These are phyloP conservation scores for Myochromella boudieri DNA, from an alignment of 768 basidiomycete genomes.

Conservation along the genomic window DNA sequence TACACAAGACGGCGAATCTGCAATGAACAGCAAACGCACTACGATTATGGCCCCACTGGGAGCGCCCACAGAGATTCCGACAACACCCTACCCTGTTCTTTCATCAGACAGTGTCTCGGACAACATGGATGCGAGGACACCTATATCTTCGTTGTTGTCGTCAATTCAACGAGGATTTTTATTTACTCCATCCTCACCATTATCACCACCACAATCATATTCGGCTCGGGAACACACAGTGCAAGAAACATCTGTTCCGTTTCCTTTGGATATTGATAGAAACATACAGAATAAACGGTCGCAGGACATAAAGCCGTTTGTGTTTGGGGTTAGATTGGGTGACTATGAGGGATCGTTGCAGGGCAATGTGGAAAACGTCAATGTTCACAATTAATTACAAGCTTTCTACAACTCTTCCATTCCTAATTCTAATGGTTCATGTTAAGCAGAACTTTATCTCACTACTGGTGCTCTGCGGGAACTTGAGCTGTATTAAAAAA, in stretches of 20 bases:
- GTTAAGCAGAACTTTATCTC: no score
- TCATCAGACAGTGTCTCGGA: constrained; percentile 3
- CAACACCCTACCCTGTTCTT: constrained; percentile 9
- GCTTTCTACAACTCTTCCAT: no score
- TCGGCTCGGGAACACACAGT: constrained; percentile 8
- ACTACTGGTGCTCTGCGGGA: background rate
- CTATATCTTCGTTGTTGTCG: constrained; percentile 62
- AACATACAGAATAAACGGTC: constrained; percentile 7
- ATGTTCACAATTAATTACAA: constrained; percentile 16
- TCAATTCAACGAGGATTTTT: constrained; percentile 70
- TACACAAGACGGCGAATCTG: background rate
- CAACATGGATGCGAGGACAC: no score
- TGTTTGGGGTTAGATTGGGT: constrained; percentile 14
- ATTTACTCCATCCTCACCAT: constrained; percentile 60
- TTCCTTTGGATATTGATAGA: constrained; percentile 12
- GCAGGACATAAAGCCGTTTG: constrained; percentile 10
- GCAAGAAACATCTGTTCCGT: constrained; percentile 16
- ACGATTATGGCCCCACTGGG: no score
- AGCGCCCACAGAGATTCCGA: background rate
- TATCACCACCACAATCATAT: constrained; percentile 58
- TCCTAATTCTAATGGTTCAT: no score
- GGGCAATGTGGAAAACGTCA: constrained; percentile 20
- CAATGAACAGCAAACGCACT: background rate
- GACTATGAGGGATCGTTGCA: constrained; percentile 15
- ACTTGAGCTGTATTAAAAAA: no score